Percentiles rank a stretch among this genome's conserved stretches.
Evolutionary conservation across 768 basidiomycete species (phyloP).

Genomic region (Serpula lacrymans): DNA sequence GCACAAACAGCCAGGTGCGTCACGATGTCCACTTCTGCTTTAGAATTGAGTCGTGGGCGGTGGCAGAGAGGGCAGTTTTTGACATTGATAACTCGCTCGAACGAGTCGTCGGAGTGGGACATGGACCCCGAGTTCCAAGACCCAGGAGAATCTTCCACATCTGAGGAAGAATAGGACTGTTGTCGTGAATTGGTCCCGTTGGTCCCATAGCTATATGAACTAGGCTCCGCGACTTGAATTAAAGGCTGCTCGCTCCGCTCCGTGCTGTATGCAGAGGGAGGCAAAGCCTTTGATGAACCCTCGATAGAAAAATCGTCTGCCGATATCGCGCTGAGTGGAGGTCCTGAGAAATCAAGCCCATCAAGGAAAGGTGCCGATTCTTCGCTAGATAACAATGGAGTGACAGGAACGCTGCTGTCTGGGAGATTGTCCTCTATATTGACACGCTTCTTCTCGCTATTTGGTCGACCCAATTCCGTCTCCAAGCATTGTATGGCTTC

Average conservation of each 20-base stretch:
- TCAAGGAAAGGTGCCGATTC: constrained; percentile 44
- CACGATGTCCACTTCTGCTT: constrained; percentile 91
- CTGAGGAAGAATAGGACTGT: constrained; percentile 42
- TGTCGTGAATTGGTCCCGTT: constrained; percentile 21
- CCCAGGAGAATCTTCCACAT: constrained; percentile 38
- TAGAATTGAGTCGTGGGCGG: constrained; percentile 76
- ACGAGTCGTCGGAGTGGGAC: constrained; percentile 29
- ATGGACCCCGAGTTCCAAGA: constrained; percentile 14
- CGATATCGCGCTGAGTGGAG: constrained; percentile 28
- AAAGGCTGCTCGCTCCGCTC: constrained; percentile 49
- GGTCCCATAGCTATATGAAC: constrained; percentile 10
- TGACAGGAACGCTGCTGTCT: constrained; percentile 50
- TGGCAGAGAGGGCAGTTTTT: constrained; percentile 94
- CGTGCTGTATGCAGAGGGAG: constrained; percentile 24
- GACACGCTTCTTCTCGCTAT: constrained; percentile 66
- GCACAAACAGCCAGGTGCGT: constrained; percentile 98
- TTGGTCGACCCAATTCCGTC: constrained; percentile 70
- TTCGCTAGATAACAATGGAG: constrained; percentile 44
- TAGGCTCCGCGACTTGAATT: constrained; percentile 25
- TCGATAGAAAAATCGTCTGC: constrained; percentile 29
- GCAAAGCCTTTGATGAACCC: constrained; percentile 6
- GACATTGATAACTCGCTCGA: constrained; percentile 92
- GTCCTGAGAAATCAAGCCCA: constrained; percentile 62
- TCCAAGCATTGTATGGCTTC: constrained; percentile 87
- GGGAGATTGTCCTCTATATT: constrained; percentile 41